Evolutionary conservation across 371 early-diverging fungal species (phyloP).

Genomic region (Fennellomyces sp.): DNA sequence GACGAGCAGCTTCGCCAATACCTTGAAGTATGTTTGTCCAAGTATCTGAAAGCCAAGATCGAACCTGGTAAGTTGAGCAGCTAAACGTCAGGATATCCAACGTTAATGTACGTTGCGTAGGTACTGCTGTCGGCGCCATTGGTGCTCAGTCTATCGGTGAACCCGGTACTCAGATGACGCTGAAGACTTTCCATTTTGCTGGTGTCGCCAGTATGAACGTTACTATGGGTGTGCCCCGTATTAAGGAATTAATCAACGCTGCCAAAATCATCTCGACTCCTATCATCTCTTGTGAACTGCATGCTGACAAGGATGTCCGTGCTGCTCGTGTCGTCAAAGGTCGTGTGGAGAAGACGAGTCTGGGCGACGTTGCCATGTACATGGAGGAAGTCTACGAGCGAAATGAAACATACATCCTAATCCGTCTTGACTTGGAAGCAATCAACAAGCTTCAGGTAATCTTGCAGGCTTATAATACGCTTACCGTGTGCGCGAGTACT

Average conservation of each 20-base stretch:
- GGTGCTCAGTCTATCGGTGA: conserved; percentile 99
- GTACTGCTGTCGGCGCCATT: conserved; percentile 95
- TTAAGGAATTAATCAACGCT: conserved; percentile 97
- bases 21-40: conserved; percentile 76
- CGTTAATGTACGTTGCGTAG: background rate
- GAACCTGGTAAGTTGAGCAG: conserved; percentile 73
- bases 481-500: too few species aligned
- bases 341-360: conserved; percentile 86
- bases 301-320: conserved; percentile 65
- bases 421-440: conserved; percentile 83
- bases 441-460: conserved; percentile 73
- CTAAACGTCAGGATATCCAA: background rate
- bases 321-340: conserved; percentile 96
- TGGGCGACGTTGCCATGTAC: conserved; percentile 91
- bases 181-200: conserved; percentile 99
- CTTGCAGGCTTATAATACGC: too few species aligned
- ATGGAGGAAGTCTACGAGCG: conserved; percentile 89
- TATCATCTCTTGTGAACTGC: conserved; percentile 85
- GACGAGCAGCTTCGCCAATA: conserved; percentile 74
- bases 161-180: conserved; percentile 99
- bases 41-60: conserved; percentile 88
- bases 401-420: conserved; percentile 74
- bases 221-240: conserved; percentile 99
- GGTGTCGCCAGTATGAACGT: conserved; percentile 99
- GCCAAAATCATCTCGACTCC: conserved; percentile 96